Evolutionary conservation across 2,329 filamentous ascomycete genomes (phyloP), one percentile per base, ranked within the genome.

Genomic region (Sporothrix pseudoabietina): DNA sequence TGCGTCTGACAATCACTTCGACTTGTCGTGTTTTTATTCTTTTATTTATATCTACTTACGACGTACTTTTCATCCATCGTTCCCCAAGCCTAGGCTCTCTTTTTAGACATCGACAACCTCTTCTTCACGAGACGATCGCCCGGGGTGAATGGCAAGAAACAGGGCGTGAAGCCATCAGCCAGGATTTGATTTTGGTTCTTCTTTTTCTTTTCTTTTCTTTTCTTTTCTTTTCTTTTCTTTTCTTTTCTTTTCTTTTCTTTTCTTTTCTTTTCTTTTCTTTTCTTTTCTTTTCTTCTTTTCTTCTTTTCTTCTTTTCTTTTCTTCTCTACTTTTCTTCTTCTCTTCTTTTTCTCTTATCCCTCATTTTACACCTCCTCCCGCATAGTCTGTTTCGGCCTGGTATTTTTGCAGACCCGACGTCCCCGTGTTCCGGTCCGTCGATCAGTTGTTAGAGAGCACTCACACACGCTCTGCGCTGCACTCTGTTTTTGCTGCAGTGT

Each of bases 351-450:
- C 26, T 26, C 26, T 26, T 26, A 26, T 26, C 2, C 26, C 26
- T 26, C 26, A 2, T 26, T 26, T 26, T 26, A 26, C 26, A 16
- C 32, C 16, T 22, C 39, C 55, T 22, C 55, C 32, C n/a, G 54
- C 52, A 55, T 68, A 5, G 55, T 59, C 65, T 65, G 70, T 73
- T 74, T 73, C 68, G 74, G 35, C 74, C 74, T 76, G 71, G 75
- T 74, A 73, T 73, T 65, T 12, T 32, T 66, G 32, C 16, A 66
- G 5, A 41, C 19, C 44, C 35, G n/a, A 41, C 68, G 44, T 72
- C 49, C 68, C 72, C 72, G 72, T 73, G 72, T 73, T 72, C 74
- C 70, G 74, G 54, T 70, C 68, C 44, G 75, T 65, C 39, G 75
- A 76, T 76, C 75, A 19, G 55, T 30, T 72, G 71, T 74, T 66